phyloP scores from a whole-genome alignment of 495 filamentous ascomycete species.

The Tuber brumale region DNA sequence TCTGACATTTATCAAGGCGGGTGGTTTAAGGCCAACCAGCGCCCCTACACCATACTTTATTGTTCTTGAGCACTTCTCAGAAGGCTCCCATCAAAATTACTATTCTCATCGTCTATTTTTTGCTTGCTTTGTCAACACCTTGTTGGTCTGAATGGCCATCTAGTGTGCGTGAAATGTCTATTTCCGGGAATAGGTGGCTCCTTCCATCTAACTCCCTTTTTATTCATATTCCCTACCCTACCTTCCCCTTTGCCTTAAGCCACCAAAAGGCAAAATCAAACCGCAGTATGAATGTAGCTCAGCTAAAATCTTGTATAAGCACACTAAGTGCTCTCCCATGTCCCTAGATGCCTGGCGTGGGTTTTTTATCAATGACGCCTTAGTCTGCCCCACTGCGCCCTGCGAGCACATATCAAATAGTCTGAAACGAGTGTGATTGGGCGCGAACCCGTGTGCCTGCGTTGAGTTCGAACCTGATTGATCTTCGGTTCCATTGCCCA shows the following conservation, averaged over 20 bases:
- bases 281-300: not conserved
- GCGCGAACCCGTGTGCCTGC: not conserved
- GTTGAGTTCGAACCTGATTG: not conserved
- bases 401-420: not conserved
- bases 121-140: not conserved
- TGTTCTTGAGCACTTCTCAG: not conserved
- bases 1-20: slow-evolving; percentile 23
- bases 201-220: not conserved
- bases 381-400: not conserved
- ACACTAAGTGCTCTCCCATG: not conserved
- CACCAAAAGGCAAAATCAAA: not conserved
- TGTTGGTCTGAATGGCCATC: not conserved
- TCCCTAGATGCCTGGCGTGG: not conserved
- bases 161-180: not conserved
- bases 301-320: not conserved
- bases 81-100: not conserved
- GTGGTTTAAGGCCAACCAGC: slow-evolving; percentile 9
- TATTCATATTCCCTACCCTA: not conserved
- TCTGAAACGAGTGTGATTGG: not conserved
- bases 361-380: not conserved
- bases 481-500: not conserved
- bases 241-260: not conserved
- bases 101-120: not conserved
- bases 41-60: not conserved
- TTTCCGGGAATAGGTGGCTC: not conserved